phyloP scores from a whole-genome alignment of 768 basidiomycete genomes.

The Amanita rubescens region DNA sequence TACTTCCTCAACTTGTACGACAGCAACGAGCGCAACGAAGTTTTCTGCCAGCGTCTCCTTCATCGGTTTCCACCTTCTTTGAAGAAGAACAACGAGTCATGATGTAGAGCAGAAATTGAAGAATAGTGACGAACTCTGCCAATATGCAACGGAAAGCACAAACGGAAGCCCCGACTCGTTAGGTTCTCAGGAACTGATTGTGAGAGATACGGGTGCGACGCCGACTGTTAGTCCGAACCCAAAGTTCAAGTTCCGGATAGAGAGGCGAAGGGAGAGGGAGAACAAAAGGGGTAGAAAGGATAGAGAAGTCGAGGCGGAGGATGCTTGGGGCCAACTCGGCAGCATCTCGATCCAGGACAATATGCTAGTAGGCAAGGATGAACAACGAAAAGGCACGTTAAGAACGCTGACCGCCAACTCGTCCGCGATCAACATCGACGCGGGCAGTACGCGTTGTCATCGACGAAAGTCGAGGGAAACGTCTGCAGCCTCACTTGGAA shows the following conservation, averaged over 20 bases:
- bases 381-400: neutral
- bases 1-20: conserved; percentile 24
- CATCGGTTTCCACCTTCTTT: conserved; percentile 38
- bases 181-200: conserved; percentile 29
- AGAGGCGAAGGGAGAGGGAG: conserved; percentile 19
- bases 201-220: conserved; percentile 43
- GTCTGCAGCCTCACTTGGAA: neutral
- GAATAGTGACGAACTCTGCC: neutral
- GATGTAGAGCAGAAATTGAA: conserved; percentile 8
- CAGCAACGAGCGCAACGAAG: conserved; percentile 15
- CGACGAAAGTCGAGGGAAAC: conserved; percentile 8
- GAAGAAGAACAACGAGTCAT: no score
- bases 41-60: conserved; percentile 39
- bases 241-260: conserved; percentile 20
- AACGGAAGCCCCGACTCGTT: conserved; percentile 8
- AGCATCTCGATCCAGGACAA: neutral
- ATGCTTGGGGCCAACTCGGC: neutral
- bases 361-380: no score
- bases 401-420: conserved; percentile 6
- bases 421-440: conserved; percentile 8
- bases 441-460: conserved; percentile 4
- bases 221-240: conserved; percentile 44
- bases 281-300: conserved; percentile 7
- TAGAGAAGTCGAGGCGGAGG: neutral
- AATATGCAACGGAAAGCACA: neutral